These are phyloP conservation scores for Lactuca sativa DNA, from an alignment of 129 eudicot species.

Conservation along the genomic window DNA sequence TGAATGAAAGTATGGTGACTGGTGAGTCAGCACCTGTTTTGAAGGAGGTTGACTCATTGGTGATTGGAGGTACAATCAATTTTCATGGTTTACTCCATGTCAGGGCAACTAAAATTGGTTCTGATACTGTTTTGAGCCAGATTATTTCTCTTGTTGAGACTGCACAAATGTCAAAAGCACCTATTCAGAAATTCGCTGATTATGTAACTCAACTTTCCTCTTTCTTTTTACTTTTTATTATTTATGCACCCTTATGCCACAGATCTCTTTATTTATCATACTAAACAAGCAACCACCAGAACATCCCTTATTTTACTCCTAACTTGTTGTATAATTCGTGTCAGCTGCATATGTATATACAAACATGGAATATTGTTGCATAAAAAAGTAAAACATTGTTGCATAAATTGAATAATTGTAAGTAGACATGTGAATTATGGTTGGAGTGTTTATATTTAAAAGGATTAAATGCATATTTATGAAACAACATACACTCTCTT, in stretches of 20 bases:
- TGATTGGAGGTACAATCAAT: conserved; percentile 94
- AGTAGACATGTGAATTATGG: neutral
- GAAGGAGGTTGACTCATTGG: conserved; percentile 68
- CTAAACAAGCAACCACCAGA: no score
- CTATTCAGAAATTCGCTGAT: conserved; percentile 95
- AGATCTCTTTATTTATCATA: no score
- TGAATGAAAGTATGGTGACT: conserved; percentile 98
- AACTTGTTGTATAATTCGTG: no score
- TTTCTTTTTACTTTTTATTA: no score
- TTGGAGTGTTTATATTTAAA: neutral
- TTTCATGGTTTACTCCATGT: conserved; percentile 87
- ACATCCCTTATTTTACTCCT: no score
- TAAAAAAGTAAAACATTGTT: no score
- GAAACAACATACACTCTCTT: no score
- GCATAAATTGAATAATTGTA: no score
- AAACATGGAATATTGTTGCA: no score
- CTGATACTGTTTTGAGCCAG: conserved; percentile 93
- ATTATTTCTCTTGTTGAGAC: conserved; percentile 90
- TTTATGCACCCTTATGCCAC: no score
- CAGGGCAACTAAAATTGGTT: conserved; percentile 86
- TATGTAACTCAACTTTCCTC: conserved; percentile 28
- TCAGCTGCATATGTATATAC: no score
- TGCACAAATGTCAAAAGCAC: conserved; percentile 99
- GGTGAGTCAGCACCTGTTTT: conserved; percentile 89
- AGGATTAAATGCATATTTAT: no score